A percentile compares a stretch with the other conserved stretches of the same genome.
phyloP scores from a whole-genome alignment of 2,329 filamentous ascomycete genomes.

The Coniella lustricola region DNA sequence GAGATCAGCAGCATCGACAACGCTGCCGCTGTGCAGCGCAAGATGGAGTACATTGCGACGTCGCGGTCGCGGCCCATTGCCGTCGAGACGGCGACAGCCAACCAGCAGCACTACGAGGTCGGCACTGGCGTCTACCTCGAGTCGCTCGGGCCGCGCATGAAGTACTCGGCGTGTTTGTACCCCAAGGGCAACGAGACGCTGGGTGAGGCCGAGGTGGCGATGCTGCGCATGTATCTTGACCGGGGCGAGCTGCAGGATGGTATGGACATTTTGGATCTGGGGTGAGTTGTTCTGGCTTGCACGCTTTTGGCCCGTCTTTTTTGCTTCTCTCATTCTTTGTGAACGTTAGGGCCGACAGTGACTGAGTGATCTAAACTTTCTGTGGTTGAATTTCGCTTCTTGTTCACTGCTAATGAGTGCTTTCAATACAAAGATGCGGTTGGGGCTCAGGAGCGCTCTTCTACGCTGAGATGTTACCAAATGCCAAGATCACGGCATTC shows the following conservation, averaged over 20 bases:
- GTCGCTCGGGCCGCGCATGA: conserved; percentile 62
- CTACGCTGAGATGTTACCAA: conserved; percentile 58
- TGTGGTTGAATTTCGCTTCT: no score
- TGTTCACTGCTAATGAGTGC: background rate
- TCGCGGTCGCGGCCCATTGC: conserved; percentile 58
- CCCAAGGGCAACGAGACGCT: conserved; percentile 55
- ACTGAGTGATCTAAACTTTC: no score
- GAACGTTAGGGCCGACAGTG: no score
- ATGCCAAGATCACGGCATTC: conserved; percentile 56
- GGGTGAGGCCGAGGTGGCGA: conserved; percentile 58
- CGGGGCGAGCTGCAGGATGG: conserved; percentile 53
- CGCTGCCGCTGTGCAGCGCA: conserved; percentile 45
- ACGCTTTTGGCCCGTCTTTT: no score
- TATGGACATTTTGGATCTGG: conserved; percentile 55
- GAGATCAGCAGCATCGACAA: conserved; percentile 48
- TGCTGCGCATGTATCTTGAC: conserved; percentile 57
- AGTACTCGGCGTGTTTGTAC: conserved; percentile 64
- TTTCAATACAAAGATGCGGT: conserved; percentile 44
- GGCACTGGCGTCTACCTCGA: conserved; percentile 55
- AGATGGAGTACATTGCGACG: conserved; percentile 56
- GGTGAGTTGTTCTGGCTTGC: conserved; percentile 31
- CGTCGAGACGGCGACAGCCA: conserved; percentile 58
- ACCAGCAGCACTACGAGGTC: conserved; percentile 67
- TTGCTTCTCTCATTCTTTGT: background rate
- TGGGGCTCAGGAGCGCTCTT: conserved; percentile 62